Base-by-base conservation (phyloP, 805 yeast species). In the Kodamaea nitidulidarum region DNA sequence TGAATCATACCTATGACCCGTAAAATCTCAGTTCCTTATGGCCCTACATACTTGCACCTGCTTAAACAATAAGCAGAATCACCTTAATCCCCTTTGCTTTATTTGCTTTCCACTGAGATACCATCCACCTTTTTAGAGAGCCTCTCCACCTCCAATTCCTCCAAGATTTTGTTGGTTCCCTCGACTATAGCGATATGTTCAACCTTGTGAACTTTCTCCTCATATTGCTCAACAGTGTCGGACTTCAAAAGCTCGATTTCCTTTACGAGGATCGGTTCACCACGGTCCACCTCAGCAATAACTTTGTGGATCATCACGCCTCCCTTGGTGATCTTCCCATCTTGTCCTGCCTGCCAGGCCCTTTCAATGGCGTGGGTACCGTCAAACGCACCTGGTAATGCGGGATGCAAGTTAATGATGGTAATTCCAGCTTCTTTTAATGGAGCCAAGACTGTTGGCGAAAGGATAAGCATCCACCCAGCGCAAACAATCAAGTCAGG, bases 241-340 rank as follows among this genome's bases (percentile, higher is more conserved):
- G 78, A 87, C 40, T 81, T 80, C 14, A 63, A 61, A 30, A 91
- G 73, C 3, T 76, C 82, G 25, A 93, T 60, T 56, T 90, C 88
- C 54, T 80, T 84, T 9, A 93, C 90, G 11, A 93, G 64, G 30
- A 93, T 61, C 2, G 98, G 97, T 50, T 82, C 84, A 16, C 98
- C 98, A 50, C 81, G 80, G 61, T 93, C 98, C 5, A 93, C 98
- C 52, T 86, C 95, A 35, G 88, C 86, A 50, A 93, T 90, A n/a
- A 93, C 98, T 55, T 84, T 78, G 67, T 93, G 98, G 32, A 93
- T 85, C 98, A 93, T 93, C 38, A 93, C 85, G 2, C 98, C 98
- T 11, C 95, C 96, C 47, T 75, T 76, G 7, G 72, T 50, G 38
- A 81, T 77, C 48, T 78, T 74, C 7, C 96, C 96, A 18, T 78